phyloP scores from a whole-genome alignment of 164 flowering plant genomes.

The Sextonia rubra region DNA sequence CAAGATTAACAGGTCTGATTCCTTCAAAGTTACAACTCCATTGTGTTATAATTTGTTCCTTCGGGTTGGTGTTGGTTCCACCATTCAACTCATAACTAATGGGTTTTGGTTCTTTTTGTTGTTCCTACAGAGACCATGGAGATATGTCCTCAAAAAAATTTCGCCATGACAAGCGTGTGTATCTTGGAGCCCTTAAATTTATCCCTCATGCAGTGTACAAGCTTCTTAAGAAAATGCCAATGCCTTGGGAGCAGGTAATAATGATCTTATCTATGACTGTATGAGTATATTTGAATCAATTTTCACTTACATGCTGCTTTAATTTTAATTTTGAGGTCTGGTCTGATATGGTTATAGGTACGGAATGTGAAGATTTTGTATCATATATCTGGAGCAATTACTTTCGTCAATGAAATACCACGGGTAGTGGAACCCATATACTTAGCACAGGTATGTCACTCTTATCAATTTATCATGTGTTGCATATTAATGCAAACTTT shows the following conservation, averaged over 20 bases:
- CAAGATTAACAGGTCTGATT: slow-evolving; percentile 77
- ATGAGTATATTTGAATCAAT: neutral
- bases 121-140: slow-evolving; percentile 83
- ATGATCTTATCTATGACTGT: neutral
- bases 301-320: neutral
- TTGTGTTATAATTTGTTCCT: too few relatives aligned
- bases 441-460: slow-evolving; percentile 78
- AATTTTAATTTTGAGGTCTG: too few relatives aligned
- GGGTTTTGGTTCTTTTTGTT: neutral
- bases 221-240: slow-evolving; percentile 99
- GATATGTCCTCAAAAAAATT: slow-evolving; percentile 98
- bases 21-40: neutral
- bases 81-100: neutral
- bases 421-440: slow-evolving; percentile 99
- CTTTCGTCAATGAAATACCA: slow-evolving; percentile 98
- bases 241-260: slow-evolving; percentile 99
- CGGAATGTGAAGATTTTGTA: slow-evolving; percentile 97
- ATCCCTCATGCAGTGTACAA: slow-evolving; percentile 99
- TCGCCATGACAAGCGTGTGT: slow-evolving; percentile 97
- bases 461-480: neutral
- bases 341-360: slow-evolving; percentile 40
- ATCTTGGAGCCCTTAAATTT: slow-evolving; percentile 96
- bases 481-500: neutral
- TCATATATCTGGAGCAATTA: slow-evolving; percentile 97
- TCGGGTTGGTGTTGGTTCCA: neutral